Base-by-base conservation (phyloP, 2,329 filamentous ascomycete genomes). In the Rhinocladiella mackenziei region DNA sequence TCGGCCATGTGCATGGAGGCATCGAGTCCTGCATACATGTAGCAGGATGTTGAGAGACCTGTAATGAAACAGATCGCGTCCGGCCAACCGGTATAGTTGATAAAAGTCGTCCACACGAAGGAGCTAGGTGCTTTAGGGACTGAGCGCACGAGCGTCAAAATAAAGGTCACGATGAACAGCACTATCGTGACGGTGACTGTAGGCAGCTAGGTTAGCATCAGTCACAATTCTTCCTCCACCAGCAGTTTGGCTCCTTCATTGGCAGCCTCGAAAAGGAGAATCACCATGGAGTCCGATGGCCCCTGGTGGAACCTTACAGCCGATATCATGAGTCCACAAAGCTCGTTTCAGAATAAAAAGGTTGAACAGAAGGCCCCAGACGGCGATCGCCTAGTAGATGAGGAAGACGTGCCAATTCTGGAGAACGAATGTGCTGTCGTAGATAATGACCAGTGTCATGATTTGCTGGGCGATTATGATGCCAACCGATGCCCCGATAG, bases 1-100 rank as follows among this genome's bases (percentile, higher is more conserved):
- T 69, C 66, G 1, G 64, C 63, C 28, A 69, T 53, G 50, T 68
- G 65, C 10, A 67, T 56, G 9, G 63, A 60, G 1, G 60, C 62
- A 36, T 69, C 65, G 2, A 66, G 47, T 0, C 65, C 65, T 5
- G 60, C 60, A 51, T 62, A 67, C 41, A 65, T 65, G 46, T 62
- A 68, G 17, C 62, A 64, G 0, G 65, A 60, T 18, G 62, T 64
- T 9, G 65, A 54, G 4, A 71, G 56, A 0, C 67, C 67, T 0
- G 63, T 69, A 4, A 70, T 55, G 36, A 68, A 70, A 19, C 60
- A 62, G 8, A 65, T 48, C 5, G 52, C 62, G 9, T 43, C 46
- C 11, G 42, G 36, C 55, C 55, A 58, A 23, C 55, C 55, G 14
- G 39, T 50, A 26, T 50, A 30, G 39, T 58, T 56, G 14, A 46